Evolutionary conservation across 768 basidiomycete species (phyloP), one percentile per base, ranked within the genome.

Genomic region (Boletus reticulatus): DNA sequence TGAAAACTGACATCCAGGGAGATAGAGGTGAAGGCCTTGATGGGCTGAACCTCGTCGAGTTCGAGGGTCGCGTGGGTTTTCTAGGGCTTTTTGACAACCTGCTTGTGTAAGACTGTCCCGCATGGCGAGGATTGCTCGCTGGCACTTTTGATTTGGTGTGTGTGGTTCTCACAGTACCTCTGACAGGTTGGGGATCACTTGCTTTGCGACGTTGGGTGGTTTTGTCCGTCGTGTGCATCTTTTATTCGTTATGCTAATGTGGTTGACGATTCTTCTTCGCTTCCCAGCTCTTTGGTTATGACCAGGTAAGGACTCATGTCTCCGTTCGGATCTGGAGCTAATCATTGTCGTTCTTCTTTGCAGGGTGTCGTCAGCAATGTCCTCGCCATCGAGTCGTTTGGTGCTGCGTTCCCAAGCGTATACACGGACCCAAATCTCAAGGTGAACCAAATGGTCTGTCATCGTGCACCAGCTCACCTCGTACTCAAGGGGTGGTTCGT

Each of bases 331-430:
- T 3, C n/a, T 31, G 9, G 19, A 29, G 14, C 49, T 58, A 16
- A 62, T 44, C 22, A 16, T 3, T 3, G 52, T 10, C 36, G 8
- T 36, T 41, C n/a, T 49, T 3, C 36, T 37, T 57, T 45, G 12
- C 31, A 69, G 71, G 69, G 68, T 7, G 71, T 71, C 41, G 62
- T 72, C 37, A 67, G 67, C 20, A 67, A 65, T 27, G 70, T 72
- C n/a, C 71, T 71, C 12, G 66, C 63, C 11, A 71, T 72, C 37
- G 66, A 71, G 36, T 72, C 69, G 32, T 71, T 71, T 19, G 69
- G 70, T n/a, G 69, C 69, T 19, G 63, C 67, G 27, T 71, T 72
- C 53, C 69, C 69, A 22, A 61, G 57, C 7, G 67, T 71, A 14
- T 71, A 71, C 53, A 65, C 50, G 68, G 34, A 70, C 50, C 48